Evolutionary conservation across 352 stramenopile genomes (phyloP).

Genomic region (Phytophthora agathidicida): DNA sequence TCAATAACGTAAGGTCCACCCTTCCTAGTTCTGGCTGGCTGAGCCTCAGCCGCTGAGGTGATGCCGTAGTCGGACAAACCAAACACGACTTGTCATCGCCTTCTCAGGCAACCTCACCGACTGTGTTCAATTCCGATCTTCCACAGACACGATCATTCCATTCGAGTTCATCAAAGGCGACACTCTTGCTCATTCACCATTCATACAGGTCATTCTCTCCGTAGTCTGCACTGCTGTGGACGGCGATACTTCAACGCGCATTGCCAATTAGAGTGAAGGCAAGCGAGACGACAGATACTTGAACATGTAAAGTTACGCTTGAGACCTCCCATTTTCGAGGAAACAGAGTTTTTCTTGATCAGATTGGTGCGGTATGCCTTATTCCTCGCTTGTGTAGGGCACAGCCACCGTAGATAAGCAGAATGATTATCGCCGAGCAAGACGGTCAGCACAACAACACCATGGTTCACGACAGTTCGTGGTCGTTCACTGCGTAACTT

Average conservation of each 20-base stretch:
- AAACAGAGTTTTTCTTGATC: too few species aligned
- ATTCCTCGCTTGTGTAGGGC: not conserved
- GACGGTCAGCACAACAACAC: not conserved
- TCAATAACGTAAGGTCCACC: too few species aligned
- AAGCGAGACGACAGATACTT: not conserved
- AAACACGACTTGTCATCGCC: too few species aligned
- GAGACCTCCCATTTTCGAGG: not conserved
- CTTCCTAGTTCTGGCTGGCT: too few species aligned
- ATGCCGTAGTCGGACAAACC: too few species aligned
- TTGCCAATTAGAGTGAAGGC: not conserved
- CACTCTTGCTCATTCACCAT: too few species aligned
- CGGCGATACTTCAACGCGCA: too few species aligned
- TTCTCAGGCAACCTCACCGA: too few species aligned
- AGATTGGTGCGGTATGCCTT: not conserved
- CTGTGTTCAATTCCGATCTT: too few species aligned
- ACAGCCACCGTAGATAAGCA: not conserved
- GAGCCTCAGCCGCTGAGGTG: too few species aligned
- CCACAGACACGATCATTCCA: too few species aligned
- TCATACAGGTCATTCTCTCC: too few species aligned
- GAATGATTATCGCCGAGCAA: slow-evolving; percentile 2
- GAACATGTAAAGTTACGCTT: not conserved
- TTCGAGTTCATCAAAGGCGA: not conserved
- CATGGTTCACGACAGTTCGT: not conserved
- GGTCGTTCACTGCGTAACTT: slow-evolving; percentile 5
- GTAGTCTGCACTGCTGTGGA: not conserved